Evolutionary conservation across 163 green algal genomes (phyloP).

Genomic region (Prototheca wickerhamii): DNA sequence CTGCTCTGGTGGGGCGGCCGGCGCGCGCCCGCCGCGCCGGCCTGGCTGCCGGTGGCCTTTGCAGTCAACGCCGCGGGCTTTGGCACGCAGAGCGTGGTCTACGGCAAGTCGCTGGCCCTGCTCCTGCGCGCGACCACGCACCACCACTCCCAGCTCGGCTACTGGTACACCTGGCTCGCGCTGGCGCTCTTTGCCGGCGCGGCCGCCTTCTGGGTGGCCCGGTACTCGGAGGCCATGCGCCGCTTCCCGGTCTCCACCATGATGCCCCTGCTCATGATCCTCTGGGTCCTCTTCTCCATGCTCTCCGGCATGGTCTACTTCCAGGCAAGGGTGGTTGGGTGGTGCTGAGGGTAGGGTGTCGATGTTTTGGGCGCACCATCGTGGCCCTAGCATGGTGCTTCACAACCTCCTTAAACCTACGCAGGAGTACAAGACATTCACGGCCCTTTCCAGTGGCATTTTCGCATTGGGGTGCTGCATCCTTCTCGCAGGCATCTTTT

Average conservation of each 20-base stretch:
- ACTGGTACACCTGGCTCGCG: conserved; percentile 71
- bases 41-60: conserved; percentile 65
- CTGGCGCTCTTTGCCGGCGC: conserved; percentile 61
- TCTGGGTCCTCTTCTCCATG: conserved; percentile 77
- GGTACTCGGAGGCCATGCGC: conserved; percentile 61
- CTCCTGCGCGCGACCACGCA: conserved; percentile 64
- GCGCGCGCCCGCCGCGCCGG: background rate
- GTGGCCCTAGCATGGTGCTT: too few species aligned
- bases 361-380: background rate
- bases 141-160: conserved; percentile 57
- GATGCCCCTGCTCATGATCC: conserved; percentile 72
- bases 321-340: conserved; percentile 14
- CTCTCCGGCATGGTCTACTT: conserved; percentile 70
- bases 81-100: conserved; percentile 79
- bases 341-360: background rate
- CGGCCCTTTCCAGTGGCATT: conserved; percentile 46
- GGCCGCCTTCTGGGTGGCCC: conserved; percentile 65
- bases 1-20: background rate
- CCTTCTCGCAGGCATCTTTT: conserved; percentile 58
- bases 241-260: conserved; percentile 71
- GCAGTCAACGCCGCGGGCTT: conserved; percentile 65
- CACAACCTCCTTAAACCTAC: conserved; percentile 1
- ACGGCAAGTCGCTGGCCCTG: conserved; percentile 73
- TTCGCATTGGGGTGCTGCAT: conserved; percentile 59
- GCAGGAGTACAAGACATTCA: conserved; percentile 41